Conservation (phyloP, 2,329 filamentous ascomycete species). For the Ceratocystis albifundus region DNA sequence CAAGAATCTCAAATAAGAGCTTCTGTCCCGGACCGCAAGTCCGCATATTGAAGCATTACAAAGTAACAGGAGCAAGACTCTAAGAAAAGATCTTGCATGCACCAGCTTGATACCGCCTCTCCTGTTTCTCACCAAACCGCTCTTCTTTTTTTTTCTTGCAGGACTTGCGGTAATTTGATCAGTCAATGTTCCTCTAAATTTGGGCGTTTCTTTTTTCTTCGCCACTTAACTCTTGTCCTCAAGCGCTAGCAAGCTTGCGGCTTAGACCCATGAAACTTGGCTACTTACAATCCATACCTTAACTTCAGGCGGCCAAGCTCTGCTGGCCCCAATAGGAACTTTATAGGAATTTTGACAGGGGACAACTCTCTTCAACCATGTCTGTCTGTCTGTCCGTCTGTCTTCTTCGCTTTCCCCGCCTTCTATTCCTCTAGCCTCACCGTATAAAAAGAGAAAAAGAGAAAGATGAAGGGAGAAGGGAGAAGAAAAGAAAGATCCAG, state of each 20-base stretch:
- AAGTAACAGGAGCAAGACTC: not conserved
- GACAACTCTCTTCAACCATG: too few relatives aligned
- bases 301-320: too few relatives aligned
- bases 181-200: not conserved
- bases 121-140: not conserved
- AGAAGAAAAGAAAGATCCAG: too few relatives aligned
- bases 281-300: not conserved
- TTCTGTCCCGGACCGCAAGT: not conserved
- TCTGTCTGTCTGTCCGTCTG: too few relatives aligned
- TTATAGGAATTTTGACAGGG: too few relatives aligned
- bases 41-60: not conserved
- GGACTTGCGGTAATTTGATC: conserved; percentile 6
- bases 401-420: too few relatives aligned
- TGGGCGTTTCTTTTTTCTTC: not conserved
- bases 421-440: too few relatives aligned
- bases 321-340: too few relatives aligned
- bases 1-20: too few relatives aligned
- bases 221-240: not conserved
- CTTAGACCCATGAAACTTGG: not conserved
- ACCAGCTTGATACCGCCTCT: not conserved
- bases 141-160: not conserved
- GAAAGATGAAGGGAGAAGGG: too few relatives aligned
- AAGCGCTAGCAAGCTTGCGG: not conserved
- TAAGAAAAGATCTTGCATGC: not conserved
- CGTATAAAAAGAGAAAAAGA: too few relatives aligned